phyloP scores from a whole-genome alignment of 306 rosid genomes.

The Medicago lupulina region DNA sequence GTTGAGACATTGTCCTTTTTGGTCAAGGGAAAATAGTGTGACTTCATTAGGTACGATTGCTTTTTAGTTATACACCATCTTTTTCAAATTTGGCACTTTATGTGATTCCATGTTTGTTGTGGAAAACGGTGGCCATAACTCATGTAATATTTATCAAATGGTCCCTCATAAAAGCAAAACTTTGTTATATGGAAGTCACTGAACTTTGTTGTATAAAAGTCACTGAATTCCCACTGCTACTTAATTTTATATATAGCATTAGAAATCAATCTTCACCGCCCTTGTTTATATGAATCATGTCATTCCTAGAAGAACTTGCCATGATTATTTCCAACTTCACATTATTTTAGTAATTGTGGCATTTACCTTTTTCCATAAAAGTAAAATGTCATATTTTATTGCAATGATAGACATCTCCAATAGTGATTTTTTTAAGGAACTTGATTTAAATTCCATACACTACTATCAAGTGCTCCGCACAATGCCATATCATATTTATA shows the following conservation, averaged over 20 bases:
- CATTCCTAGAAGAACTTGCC: too few relatives aligned
- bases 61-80: neutral
- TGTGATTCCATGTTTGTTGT: neutral
- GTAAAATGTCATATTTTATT: too few relatives aligned
- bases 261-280: neutral
- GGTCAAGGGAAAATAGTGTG: slow-evolving; percentile 11
- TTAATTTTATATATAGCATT: neutral
- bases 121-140: slow-evolving; percentile 20
- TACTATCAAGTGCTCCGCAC: too few relatives aligned
- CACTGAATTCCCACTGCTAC: neutral
- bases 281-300: neutral
- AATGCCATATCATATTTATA: too few relatives aligned
- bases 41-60: neutral
- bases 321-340: neutral
- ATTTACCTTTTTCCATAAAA: too few relatives aligned
- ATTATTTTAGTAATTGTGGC: neutral
- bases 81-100: slow-evolving; percentile 5
- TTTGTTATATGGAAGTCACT: slow-evolving; percentile 21
- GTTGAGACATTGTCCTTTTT: neutral
- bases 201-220: slow-evolving; percentile 22
- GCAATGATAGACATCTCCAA: too few relatives aligned
- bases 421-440: too few relatives aligned
- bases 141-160: slow-evolving; percentile 13
- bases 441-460: too few relatives aligned
- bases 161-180: slow-evolving; percentile 26